Evolutionary conservation across 2,329 filamentous ascomycete genomes (phyloP).

Genomic region (Aaosphaeria arxii): DNA sequence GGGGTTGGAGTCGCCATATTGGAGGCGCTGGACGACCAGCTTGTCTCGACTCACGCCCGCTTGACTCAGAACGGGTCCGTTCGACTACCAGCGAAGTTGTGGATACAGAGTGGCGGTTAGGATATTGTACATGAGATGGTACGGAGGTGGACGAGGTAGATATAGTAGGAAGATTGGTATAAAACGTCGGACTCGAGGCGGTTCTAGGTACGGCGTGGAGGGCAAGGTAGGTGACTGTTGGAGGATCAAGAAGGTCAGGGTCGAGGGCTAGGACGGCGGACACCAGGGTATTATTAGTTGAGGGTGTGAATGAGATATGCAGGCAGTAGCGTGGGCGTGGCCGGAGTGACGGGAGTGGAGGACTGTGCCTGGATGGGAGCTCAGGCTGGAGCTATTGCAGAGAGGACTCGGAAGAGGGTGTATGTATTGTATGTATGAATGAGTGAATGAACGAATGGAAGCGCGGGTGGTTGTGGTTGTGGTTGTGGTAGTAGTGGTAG

Average conservation of each 20-base stretch:
- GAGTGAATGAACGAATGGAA: constrained; percentile 8
- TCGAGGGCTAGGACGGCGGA: background rate
- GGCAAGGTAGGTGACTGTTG: constrained; percentile 6
- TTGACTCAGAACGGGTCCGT: constrained; percentile 1
- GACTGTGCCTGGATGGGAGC: constrained; percentile 5
- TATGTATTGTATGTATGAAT: background rate
- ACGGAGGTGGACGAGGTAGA: background rate
- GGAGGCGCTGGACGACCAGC: constrained; percentile 30
- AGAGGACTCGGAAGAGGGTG: background rate
- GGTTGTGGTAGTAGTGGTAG: background rate
- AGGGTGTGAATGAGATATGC: constrained; percentile 2
- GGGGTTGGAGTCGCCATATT: constrained; percentile 33
- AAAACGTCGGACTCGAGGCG: background rate
- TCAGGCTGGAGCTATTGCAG: constrained; percentile 4
- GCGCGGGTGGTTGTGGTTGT: background rate
- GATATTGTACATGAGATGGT: constrained; percentile 36
- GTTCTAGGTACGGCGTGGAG: constrained; percentile 3
- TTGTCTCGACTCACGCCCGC: constrained; percentile 11
- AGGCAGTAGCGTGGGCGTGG: constrained; percentile 8
- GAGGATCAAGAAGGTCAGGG: background rate
- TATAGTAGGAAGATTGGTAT: background rate
- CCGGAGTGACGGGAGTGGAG: constrained; percentile 5
- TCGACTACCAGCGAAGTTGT: constrained; percentile 37
- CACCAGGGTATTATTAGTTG: constrained; percentile 3
- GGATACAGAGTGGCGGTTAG: constrained; percentile 37